Conservation (phyloP, 2,329 filamentous ascomycete genomes). For the Calonectria pseudoturangicola region DNA sequence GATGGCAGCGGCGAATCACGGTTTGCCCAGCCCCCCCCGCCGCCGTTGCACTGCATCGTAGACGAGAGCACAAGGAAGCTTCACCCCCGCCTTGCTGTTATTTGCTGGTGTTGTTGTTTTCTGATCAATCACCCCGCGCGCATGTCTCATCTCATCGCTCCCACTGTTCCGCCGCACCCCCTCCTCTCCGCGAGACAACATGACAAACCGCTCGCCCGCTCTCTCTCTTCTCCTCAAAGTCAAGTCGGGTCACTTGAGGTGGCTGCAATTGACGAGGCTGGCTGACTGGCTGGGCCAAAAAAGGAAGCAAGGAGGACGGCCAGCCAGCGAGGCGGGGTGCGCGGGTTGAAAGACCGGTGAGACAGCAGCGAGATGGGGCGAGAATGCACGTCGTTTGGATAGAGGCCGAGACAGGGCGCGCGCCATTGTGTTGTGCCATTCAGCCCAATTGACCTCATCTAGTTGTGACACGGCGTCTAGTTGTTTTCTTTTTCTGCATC, state of each 20-base stretch:
- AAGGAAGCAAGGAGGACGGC: not conserved
- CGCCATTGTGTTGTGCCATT: not conserved
- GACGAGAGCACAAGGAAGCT: constrained; percentile 2
- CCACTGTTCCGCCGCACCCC: not conserved
- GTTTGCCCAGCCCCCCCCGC: not conserved
- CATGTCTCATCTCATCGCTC: not conserved
- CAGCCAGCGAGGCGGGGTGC: not conserved
- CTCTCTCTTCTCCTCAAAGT: not conserved
- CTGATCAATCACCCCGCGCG: constrained; percentile 19
- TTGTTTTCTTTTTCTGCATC: not conserved
- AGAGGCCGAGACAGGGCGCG: constrained; percentile 9
- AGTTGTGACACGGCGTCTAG: not conserved
- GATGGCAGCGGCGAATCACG: not conserved
- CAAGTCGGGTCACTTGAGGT: not conserved
- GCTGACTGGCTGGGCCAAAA: constrained; percentile 1
- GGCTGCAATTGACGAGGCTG: constrained; percentile 3
- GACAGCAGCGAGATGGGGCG: constrained; percentile 11
- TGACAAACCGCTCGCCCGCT: not conserved
- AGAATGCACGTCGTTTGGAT: not conserved
- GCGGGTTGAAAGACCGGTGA: constrained; percentile 19
- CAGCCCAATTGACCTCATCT: not conserved
- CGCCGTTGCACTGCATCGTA: constrained; percentile 1
- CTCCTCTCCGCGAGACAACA: not conserved
- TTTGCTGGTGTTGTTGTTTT: not conserved
- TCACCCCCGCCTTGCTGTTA: constrained; percentile 13